Conservation (phyloP, 805 yeast genomes). For the Candida odintsovae region DNA sequence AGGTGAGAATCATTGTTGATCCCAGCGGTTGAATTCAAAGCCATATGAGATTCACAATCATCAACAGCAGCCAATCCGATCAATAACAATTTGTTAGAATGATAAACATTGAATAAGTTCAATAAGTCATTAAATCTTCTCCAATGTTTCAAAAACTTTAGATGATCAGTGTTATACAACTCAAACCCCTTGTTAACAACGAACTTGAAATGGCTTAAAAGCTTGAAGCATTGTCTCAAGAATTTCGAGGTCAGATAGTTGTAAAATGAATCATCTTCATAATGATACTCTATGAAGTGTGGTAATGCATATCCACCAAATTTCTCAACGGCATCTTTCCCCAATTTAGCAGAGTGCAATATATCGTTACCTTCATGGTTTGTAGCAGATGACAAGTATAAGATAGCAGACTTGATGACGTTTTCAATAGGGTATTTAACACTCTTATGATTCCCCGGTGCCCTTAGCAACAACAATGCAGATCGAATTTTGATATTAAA, state of each 20-base stretch:
- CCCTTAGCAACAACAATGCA: background rate
- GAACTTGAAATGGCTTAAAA: background rate
- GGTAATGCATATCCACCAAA: background rate
- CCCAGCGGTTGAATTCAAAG: background rate
- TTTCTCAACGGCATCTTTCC: background rate
- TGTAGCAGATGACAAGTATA: background rate
- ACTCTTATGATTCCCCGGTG: background rate
- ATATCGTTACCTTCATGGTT: background rate
- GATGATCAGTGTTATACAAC: background rate
- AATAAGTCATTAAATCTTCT: conserved; percentile 3
- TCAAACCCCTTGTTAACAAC: background rate
- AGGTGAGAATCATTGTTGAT: background rate
- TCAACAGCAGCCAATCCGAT: conserved; percentile 4
- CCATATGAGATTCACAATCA: background rate
- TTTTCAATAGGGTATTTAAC: background rate
- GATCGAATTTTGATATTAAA: background rate
- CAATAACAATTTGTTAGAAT: conserved; percentile 4
- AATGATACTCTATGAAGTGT: background rate
- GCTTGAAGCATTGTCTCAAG: conserved; percentile 1
- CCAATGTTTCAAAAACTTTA: conserved; percentile 8
- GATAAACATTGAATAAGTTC: conserved; percentile 5
- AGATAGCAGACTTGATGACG: background rate
- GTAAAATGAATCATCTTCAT: conserved; percentile 4
- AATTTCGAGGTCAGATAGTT: background rate
- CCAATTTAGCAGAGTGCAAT: conserved; percentile 2